Evolutionary conservation across 768 basidiomycete genomes (phyloP).

Genomic region (Boletus rex-veris): DNA sequence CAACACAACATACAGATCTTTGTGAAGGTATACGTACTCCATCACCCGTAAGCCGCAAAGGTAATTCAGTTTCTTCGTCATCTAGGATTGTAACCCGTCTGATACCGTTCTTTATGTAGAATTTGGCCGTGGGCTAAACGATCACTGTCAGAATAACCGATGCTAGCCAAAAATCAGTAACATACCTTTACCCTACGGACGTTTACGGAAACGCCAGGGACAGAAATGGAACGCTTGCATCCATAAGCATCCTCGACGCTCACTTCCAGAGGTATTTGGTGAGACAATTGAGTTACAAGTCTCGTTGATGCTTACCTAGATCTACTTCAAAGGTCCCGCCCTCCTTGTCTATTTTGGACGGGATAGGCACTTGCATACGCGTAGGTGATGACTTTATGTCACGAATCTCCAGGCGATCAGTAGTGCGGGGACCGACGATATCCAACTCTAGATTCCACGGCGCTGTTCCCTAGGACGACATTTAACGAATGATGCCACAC

Average conservation of each 20-base stretch:
- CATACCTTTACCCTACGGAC: conserved; percentile 76
- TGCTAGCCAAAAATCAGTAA: background rate
- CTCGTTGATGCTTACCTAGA: conserved; percentile 46
- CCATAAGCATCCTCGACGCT: conserved; percentile 86
- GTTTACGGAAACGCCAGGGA: conserved; percentile 78
- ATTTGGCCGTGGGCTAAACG: conserved; percentile 76
- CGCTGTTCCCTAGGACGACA: conserved; percentile 63
- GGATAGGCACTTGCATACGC: conserved; percentile 64
- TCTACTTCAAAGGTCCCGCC: conserved; percentile 81
- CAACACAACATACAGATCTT: background rate
- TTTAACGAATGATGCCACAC: background rate
- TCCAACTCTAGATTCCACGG: conserved; percentile 89
- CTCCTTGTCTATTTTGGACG: conserved; percentile 56
- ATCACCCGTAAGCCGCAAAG: conserved; percentile 86
- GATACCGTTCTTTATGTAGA: conserved; percentile 65
- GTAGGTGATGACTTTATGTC: conserved; percentile 55
- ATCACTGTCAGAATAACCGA: background rate
- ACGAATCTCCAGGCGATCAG: conserved; percentile 54
- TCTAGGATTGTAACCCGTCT: conserved; percentile 67
- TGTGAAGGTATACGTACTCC: conserved; percentile 51
- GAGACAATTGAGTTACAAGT: conserved; percentile 1
- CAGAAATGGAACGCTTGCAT: conserved; percentile 73
- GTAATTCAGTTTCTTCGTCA: conserved; percentile 66
- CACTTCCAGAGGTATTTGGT: conserved; percentile 39
- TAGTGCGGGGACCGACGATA: conserved; percentile 67